Evolutionary conservation across 179 eudicot genomes (phyloP).

Genomic region (Silene coronaria): DNA sequence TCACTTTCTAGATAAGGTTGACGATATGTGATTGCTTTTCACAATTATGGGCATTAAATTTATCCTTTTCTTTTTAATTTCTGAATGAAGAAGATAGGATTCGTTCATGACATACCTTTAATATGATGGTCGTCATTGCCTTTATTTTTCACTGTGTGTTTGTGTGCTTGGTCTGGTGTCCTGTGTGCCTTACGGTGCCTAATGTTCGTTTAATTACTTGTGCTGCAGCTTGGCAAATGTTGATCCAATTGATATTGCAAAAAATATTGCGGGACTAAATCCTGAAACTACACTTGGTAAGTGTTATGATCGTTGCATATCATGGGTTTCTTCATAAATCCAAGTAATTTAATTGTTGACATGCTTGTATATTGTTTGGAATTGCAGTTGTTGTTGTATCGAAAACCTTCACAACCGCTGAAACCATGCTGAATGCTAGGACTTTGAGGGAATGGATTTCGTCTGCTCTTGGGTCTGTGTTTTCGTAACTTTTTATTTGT

Average conservation of each 20-base stretch:
- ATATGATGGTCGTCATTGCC: neutral
- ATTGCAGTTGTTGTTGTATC: constrained; percentile 92
- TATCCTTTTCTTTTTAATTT: too few relatives aligned
- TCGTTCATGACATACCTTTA: neutral
- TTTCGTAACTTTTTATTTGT: neutral
- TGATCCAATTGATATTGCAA: constrained; percentile 92
- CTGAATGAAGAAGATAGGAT: neutral
- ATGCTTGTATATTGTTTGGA: constrained; percentile 16
- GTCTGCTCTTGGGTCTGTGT: constrained; percentile 83
- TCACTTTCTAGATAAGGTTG: too few relatives aligned
- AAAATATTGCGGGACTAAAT: constrained; percentile 72
- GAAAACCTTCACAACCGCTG: constrained; percentile 97
- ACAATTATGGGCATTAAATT: neutral
- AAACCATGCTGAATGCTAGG: constrained; percentile 98
- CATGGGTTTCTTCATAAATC: neutral
- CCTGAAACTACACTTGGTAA: constrained; percentile 98
- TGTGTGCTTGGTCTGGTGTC: neutral
- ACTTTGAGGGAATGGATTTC: constrained; percentile 97
- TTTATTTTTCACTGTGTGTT: neutral
- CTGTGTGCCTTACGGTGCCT: neutral
- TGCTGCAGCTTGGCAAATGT: constrained; percentile 89
- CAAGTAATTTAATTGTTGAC: too few relatives aligned
- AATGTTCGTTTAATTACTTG: constrained; percentile 11
- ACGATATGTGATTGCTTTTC: too few relatives aligned
- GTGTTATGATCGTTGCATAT: constrained; percentile 12